A percentile compares a stretch with the other conserved stretches of the same genome.
Conservation (phyloP, 371 early-diverging fungal species). For the Apophysomyces sp. region DNA sequence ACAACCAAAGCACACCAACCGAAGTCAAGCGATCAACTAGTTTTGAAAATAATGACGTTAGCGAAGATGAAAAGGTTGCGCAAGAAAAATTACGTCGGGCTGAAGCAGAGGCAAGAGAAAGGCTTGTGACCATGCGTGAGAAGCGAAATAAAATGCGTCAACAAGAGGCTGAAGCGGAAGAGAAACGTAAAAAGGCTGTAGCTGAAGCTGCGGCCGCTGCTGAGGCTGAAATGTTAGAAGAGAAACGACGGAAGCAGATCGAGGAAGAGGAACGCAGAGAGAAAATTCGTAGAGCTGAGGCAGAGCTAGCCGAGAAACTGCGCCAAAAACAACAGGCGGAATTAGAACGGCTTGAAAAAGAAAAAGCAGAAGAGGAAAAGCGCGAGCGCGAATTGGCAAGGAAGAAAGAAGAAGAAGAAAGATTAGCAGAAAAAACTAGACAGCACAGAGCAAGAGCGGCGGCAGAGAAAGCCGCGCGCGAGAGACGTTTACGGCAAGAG, state of each 20-base stretch:
- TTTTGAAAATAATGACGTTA: slow-evolving; percentile 4
- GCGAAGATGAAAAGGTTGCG: slow-evolving; percentile 33
- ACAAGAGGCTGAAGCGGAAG: slow-evolving; percentile 14
- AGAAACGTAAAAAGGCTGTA: slow-evolving; percentile 24
- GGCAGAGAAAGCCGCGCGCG: slow-evolving; percentile 43
- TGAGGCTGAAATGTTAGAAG: slow-evolving; percentile 13
- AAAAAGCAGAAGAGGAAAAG: slow-evolving; percentile 15
- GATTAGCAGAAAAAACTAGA: slow-evolving; percentile 27
- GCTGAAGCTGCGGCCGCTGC: slow-evolving; percentile 25
- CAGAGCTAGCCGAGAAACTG: slow-evolving; percentile 15
- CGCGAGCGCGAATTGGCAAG: slow-evolving; percentile 20
- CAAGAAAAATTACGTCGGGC: slow-evolving; percentile 44
- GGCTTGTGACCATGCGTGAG: slow-evolving; percentile 15
- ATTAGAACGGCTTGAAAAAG: slow-evolving; percentile 11
- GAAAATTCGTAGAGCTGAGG: slow-evolving; percentile 12
- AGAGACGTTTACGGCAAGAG: slow-evolving; percentile 29
- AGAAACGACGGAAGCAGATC: slow-evolving; percentile 20
- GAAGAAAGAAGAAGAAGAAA: slow-evolving; percentile 29
- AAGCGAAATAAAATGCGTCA: slow-evolving; percentile 13
- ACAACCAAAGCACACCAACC: neutral
- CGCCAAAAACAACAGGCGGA: slow-evolving; percentile 11
- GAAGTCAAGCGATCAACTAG: neutral
- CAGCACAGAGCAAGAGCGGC: slow-evolving; percentile 32
- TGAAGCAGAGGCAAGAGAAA: slow-evolving; percentile 32
- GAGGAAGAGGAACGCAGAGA: slow-evolving; percentile 23